These are phyloP conservation scores for Starmera amethionina DNA, from an alignment of 805 yeast species.

Conservation along the genomic window DNA sequence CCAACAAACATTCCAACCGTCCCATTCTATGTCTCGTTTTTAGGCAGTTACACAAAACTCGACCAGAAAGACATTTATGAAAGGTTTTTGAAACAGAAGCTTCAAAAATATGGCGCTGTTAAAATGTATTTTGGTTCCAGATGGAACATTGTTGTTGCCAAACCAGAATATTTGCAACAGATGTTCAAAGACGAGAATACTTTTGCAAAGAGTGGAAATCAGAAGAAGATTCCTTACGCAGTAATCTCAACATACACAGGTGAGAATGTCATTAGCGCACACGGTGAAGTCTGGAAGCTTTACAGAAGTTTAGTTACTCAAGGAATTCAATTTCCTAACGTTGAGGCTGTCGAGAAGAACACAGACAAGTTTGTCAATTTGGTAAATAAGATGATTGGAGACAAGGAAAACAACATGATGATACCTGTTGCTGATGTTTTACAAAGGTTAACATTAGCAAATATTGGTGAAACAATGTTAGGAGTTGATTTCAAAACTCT, in stretches of 20 bases:
- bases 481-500: slow-evolving; percentile 38
- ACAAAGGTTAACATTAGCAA: slow-evolving; percentile 38
- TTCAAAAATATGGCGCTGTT: slow-evolving; percentile 47
- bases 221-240: slow-evolving; percentile 45
- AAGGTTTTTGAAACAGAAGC: slow-evolving; percentile 29
- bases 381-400: slow-evolving; percentile 12
- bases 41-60: slow-evolving; percentile 30
- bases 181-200: slow-evolving; percentile 38
- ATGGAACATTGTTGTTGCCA: slow-evolving; percentile 48
- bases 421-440: slow-evolving; percentile 27
- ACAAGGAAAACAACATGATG: slow-evolving; percentile 4
- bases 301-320: slow-evolving; percentile 36
- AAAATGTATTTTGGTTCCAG: slow-evolving; percentile 50
- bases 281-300: slow-evolving; percentile 39
- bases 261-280: slow-evolving; percentile 51
- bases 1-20: slow-evolving; percentile 48
- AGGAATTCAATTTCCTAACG: slow-evolving; percentile 41
- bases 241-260: slow-evolving; percentile 48
- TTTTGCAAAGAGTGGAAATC: slow-evolving; percentile 53
- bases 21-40: slow-evolving; percentile 49
- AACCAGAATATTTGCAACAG: slow-evolving; percentile 35
- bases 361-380: slow-evolving; percentile 23
- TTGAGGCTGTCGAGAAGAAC: slow-evolving; percentile 28
- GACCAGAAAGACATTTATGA: slow-evolving; percentile 42
- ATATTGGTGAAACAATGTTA: slow-evolving; percentile 38